Base-by-base conservation (phyloP, 345 rosid genomes). In the Boechera stricta region DNA sequence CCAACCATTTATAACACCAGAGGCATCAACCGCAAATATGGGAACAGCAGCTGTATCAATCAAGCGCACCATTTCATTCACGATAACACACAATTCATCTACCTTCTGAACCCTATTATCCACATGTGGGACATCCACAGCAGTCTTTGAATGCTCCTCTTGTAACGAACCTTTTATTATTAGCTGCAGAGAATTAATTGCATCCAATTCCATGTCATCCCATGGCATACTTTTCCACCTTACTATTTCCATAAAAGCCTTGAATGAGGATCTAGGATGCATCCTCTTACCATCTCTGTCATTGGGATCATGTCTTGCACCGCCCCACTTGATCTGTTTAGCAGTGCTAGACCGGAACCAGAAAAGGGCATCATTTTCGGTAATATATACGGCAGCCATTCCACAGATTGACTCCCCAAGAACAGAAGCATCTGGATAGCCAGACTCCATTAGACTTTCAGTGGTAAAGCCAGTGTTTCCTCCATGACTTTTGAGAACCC, bases 11-110 rank as follows among this genome's bases (percentile, higher is more conserved):
- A 92, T 70, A 59, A 64, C 76, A 73, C 94, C 90, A 59, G 83
- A 82, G 62, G 85, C 82, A 84, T 92, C 94, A 72, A 89, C 89
- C 16, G 97, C 94, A 38, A 92, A 73, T 65, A 92, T 90, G 0
- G 98, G 98, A 51, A 85, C 98, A 71, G 85, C 88, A 26, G 96
- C 96, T n/a, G 96, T 87, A 84, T 92, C 94, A 62, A 92, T 89
- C 49, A 92, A 80, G 45, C 88, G 96, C 70, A 92, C 94, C 89
- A 92, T 92, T 81, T 92, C 98, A 78, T 82, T 85, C 42, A 92
- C 78, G 41, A 92, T 73, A 48, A 82, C 68, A 51, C 56, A 85
- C 76, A 89, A 55, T 67, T 90, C 90, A 77, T 90, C 90, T 64
- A 85, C 80, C 75, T 81, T 89, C 76, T 78, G 83, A 78, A 88